phyloP scores from a whole-genome alignment of 2,329 filamentous ascomycete genomes.

The Parastagonospora avenae region DNA sequence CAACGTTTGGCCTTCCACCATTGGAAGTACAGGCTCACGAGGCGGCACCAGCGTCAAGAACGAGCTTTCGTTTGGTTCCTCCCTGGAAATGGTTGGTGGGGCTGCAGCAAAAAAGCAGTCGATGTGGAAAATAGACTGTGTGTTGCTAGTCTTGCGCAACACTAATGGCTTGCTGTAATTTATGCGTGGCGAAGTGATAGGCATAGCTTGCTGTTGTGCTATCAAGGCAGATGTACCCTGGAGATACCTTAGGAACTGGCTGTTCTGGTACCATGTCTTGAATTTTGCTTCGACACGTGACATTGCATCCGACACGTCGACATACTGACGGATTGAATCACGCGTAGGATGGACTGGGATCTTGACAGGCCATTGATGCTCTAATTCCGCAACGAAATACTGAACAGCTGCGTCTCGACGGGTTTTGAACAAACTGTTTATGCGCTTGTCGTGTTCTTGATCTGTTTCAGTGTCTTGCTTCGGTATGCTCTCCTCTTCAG shows the following conservation, averaged over 20 bases:
- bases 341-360: conserved; percentile 11
- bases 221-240: conserved; percentile 16
- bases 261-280: conserved; percentile 43
- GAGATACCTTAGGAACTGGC: conserved; percentile 44
- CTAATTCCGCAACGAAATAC: conserved; percentile 14
- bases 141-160: background rate
- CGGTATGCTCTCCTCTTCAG: conserved; percentile 18
- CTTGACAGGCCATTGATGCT: conserved; percentile 24
- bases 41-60: background rate
- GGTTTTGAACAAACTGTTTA: conserved; percentile 2
- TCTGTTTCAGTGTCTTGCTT: conserved; percentile 14
- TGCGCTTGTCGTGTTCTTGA: conserved; percentile 11
- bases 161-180: background rate
- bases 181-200: background rate
- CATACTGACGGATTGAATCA: conserved; percentile 11
- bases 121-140: conserved; percentile 3
- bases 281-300: conserved; percentile 16
- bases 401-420: conserved; percentile 11
- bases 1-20: background rate
- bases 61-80: no score
- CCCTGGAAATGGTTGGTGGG: no score
- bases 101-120: conserved; percentile 7
- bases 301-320: conserved; percentile 20
- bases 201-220: conserved; percentile 5
- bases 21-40: conserved; percentile 5